Evolutionary conservation across 179 eudicot genomes (phyloP).

Genomic region (Sideroxylon spinosum): DNA sequence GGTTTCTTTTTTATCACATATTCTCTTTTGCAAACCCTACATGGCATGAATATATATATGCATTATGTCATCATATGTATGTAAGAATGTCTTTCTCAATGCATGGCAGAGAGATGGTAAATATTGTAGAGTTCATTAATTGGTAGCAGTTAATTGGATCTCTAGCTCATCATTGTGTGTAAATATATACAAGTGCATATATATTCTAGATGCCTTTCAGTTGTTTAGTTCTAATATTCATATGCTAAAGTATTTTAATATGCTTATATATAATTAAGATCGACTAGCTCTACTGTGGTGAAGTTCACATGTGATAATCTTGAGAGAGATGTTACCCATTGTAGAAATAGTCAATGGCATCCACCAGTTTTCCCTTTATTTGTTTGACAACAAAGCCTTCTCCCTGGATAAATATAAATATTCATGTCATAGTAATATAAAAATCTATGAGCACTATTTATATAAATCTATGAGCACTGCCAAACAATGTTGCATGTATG

Average conservation of each 20-base stretch:
- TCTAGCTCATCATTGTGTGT: too few relatives aligned
- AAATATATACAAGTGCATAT: too few relatives aligned
- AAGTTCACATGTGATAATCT: too few relatives aligned
- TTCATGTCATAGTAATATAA: too few relatives aligned
- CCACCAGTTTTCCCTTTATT: slow-evolving; percentile 26
- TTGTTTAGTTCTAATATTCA: too few relatives aligned
- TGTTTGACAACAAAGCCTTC: slow-evolving; percentile 30
- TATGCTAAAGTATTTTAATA: too few relatives aligned
- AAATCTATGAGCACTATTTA: background rate
- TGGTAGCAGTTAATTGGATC: too few relatives aligned
- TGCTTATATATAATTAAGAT: background rate
- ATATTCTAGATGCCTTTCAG: too few relatives aligned
- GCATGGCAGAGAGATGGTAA: background rate
- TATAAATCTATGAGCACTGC: background rate
- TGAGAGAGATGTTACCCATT: slow-evolving; percentile 29
- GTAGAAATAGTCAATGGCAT: slow-evolving; percentile 19
- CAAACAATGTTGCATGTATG: background rate
- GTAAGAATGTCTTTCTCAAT: too few relatives aligned
- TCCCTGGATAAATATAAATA: slow-evolving; percentile 29
- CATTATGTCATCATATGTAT: background rate
- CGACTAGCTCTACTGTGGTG: background rate
- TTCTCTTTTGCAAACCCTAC: slow-evolving; percentile 27
- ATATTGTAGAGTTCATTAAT: too few relatives aligned
- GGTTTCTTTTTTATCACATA: slow-evolving; percentile 19
- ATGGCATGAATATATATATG: background rate